These are phyloP conservation scores for Trametes gibbosa DNA, from an alignment of 768 basidiomycete genomes.

Conservation along the genomic window DNA sequence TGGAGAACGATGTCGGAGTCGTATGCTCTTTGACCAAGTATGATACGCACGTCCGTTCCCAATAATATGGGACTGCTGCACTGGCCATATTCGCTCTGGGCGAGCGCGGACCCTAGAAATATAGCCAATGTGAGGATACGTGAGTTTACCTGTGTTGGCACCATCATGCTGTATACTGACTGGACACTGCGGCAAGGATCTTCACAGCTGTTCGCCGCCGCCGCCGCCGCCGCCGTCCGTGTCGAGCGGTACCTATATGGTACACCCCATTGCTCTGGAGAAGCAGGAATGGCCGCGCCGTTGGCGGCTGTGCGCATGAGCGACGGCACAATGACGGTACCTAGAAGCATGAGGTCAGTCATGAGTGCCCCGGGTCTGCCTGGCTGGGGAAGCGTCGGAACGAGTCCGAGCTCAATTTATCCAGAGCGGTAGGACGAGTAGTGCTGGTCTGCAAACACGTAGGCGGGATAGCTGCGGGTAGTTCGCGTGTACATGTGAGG, in stretches of 20 bases:
- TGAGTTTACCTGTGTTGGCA: no score
- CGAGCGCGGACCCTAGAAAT: not conserved
- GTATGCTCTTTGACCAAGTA: not conserved
- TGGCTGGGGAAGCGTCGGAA: not conserved
- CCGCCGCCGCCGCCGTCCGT: no score
- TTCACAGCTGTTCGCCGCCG: no score
- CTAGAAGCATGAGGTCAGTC: not conserved
- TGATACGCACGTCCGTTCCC: slow-evolving; percentile 31
- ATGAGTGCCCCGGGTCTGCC: not conserved
- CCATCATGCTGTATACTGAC: no score
- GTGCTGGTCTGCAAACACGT: no score
- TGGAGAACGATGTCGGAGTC: slow-evolving; percentile 24
- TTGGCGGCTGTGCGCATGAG: not conserved
- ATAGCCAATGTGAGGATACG: no score
- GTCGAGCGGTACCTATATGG: no score
- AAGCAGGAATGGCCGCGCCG: no score
- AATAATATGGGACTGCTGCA: slow-evolving; percentile 52
- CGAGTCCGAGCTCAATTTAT: not conserved
- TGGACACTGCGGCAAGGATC: no score
- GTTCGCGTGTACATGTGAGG: no score
- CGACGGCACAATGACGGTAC: not conserved
- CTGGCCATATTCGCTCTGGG: slow-evolving; percentile 22
- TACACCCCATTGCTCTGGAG: no score
- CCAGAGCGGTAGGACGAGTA: not conserved
- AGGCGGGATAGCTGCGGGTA: no score